Percentiles rank a stretch among this genome's conserved stretches.
These are phyloP conservation scores for Areca catechu DNA, from an alignment of 176 grass and related monocot species.

Conservation along the genomic window DNA sequence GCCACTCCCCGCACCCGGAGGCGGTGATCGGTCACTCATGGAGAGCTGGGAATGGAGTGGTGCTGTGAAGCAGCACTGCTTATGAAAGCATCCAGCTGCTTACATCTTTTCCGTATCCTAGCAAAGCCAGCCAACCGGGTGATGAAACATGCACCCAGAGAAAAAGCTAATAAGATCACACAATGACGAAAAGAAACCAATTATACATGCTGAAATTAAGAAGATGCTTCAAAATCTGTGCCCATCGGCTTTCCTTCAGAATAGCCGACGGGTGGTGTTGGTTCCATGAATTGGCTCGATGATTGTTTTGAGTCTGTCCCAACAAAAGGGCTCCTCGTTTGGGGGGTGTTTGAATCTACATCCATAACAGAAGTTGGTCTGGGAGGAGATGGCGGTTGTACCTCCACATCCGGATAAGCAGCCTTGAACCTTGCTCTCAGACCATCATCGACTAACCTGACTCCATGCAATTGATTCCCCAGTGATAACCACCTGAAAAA, in stretches of 20 bases:
- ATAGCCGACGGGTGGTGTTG: slow-evolving; percentile 1
- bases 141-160: no score
- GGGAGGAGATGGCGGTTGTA: slow-evolving; percentile 74
- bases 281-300: slow-evolving; percentile 16
- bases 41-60: no score
- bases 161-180: no score
- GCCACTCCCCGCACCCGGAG: no score
- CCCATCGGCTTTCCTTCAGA: slow-evolving; percentile 5
- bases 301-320: slow-evolving; percentile 11
- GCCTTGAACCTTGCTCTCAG: slow-evolving; percentile 94
- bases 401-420: slow-evolving; percentile 87
- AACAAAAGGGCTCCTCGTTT: slow-evolving; percentile 24
- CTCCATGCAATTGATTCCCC: slow-evolving; percentile 83
- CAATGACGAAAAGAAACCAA: no score
- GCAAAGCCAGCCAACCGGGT: no score
- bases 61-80: no score
- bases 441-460: slow-evolving; percentile 90
- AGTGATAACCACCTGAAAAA: slow-evolving; percentile 74
- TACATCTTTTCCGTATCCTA: no score
- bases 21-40: no score
- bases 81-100: no score
- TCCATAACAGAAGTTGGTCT: slow-evolving; percentile 48
- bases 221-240: slow-evolving; percentile 33
- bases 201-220: slow-evolving; percentile 14
- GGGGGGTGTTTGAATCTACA: slow-evolving; percentile 33